phyloP scores from a whole-genome alignment of 169 alveolate species.

The Plasmodium berghei region DNA sequence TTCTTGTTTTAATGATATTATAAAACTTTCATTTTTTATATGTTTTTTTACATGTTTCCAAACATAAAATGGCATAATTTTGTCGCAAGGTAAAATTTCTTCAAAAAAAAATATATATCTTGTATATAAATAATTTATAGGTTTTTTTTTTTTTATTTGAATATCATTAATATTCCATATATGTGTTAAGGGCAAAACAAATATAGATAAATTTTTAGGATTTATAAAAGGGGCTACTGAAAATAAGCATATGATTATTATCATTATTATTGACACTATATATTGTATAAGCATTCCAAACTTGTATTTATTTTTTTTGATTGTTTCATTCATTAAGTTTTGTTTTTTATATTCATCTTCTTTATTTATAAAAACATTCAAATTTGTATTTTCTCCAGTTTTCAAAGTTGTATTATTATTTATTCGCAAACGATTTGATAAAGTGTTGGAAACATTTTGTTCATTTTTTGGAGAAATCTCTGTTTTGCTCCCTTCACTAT shows the following conservation, averaged over 20 bases:
- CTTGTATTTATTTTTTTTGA: neutral
- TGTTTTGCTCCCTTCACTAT: neutral
- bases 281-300: constrained; percentile 3
- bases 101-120: constrained; percentile 60
- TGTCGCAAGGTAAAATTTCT: constrained; percentile 51
- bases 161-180: constrained; percentile 47
- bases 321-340: neutral
- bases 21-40: constrained; percentile 12
- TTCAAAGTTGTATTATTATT: neutral
- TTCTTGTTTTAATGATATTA: constrained; percentile 9
- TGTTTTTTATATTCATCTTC: neutral
- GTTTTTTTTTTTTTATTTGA: constrained; percentile 32
- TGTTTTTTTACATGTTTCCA: constrained; percentile 38
- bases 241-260: constrained; percentile 15
- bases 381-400: neutral
- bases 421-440: neutral
- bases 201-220: constrained; percentile 9
- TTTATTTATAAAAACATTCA: neutral
- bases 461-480: neutral
- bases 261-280: neutral
- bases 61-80: constrained; percentile 73
- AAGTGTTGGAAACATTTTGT: neutral
- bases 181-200: constrained; percentile 36
- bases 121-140: constrained; percentile 39
- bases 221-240: constrained; percentile 23